Base-by-base conservation (phyloP, 805 yeast species). In the Clavispora vitiphila region DNA sequence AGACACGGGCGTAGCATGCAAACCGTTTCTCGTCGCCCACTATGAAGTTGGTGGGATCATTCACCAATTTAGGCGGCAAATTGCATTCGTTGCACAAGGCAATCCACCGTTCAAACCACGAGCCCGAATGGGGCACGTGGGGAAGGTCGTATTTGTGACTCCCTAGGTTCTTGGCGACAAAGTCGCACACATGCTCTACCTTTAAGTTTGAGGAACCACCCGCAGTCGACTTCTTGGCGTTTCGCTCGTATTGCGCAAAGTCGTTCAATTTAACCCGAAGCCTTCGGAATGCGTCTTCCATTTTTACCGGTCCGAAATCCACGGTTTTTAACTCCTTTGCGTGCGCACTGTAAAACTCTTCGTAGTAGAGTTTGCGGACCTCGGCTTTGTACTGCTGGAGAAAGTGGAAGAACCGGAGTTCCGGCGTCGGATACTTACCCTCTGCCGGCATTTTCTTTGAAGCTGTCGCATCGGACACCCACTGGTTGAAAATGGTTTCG, bases 11-110 rank as follows among this genome's bases (percentile, higher is more conserved):
- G 44, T 67, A 67, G 37, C 58, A 49, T 25, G 52, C 55, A 10
- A 61, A 47, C 26, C 74, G 49, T 46, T 69, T 69, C 18, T 62
- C 66, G 40, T 67, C 71, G 4, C 73, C 74, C 8, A 69, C 60
- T 8, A 69, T 49, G 46, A 65, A 69, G 41, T 69, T 69, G 18
- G 53, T 50, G 16, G 58, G 54, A 37, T 59, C 50, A 26, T 61
- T 56, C 1, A 49, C 65, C 4, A 66, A 40, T 4, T 24, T 29
- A 3, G 32, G 37, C 4, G 63, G 58, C 2, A 67, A 34, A 2
- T 50, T 18, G 22, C 42, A 36, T 10, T 37, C 38, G 29, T 62
- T 61, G 35, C 64, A 50, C 10, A 67, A 40, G 5, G 44, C 32
- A 35, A 58, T 44, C 72, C 72, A 67, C 29, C 57, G 59, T 18